Conservation (phyloP, 331 rosid genomes). For the Malus hybrid region DNA sequence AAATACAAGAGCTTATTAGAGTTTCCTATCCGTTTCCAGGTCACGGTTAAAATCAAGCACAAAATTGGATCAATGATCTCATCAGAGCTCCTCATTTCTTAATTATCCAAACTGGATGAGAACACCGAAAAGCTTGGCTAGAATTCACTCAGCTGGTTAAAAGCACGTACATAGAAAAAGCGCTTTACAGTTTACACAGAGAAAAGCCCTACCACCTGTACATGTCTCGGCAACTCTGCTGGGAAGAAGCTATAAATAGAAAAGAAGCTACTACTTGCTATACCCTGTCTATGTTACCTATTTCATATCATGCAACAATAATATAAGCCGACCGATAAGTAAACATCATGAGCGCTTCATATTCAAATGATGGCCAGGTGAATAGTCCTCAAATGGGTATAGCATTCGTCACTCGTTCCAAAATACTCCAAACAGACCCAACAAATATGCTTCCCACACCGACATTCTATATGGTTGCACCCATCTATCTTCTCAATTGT, state of each 20-base stretch:
- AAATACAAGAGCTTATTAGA: not conserved
- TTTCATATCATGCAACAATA: not conserved
- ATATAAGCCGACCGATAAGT: not conserved
- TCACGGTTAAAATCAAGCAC: not conserved
- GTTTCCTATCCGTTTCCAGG: not conserved
- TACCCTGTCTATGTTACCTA: not conserved
- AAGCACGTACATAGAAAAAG: not conserved
- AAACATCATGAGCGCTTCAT: not conserved
- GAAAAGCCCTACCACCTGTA: not conserved
- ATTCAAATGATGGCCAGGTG: slow-evolving; percentile 47
- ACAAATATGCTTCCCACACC: slow-evolving; percentile 85
- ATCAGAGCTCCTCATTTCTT: not conserved
- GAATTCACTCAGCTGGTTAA: not conserved
- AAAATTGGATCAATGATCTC: not conserved
- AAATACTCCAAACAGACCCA: slow-evolving; percentile 77
- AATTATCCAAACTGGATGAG: not conserved
- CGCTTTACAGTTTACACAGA: not conserved
- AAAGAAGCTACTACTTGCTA: not conserved
- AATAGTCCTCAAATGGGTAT: slow-evolving; percentile 56
- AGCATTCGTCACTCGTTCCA: slow-evolving; percentile 55
- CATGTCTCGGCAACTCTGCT: not conserved
- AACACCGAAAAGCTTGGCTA: not conserved
- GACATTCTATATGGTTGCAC: slow-evolving; percentile 84
- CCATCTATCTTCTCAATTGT: slow-evolving; percentile 83
- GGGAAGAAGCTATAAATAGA: not conserved